Percentiles rank a stretch among this genome's conserved stretches.
Conservation (phyloP, 345 rosid genomes). For the Salix caprea region DNA sequence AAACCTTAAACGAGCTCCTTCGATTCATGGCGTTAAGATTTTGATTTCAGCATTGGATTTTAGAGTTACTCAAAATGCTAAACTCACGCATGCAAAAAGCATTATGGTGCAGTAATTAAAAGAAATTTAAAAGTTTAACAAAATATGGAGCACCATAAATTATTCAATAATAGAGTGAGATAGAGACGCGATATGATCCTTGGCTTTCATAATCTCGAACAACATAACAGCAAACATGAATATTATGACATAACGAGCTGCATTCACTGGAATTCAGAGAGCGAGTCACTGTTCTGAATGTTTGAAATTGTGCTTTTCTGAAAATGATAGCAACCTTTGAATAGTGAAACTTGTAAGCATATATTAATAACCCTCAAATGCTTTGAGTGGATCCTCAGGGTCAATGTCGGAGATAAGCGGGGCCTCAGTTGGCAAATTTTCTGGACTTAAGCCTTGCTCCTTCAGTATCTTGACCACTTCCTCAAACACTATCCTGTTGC, state of each 20-base stretch:
- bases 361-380: conserved; percentile 34
- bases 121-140: too few relatives aligned
- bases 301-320: not conserved
- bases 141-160: too few relatives aligned
- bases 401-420: conserved; percentile 60
- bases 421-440: conserved; percentile 51
- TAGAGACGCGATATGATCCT: too few relatives aligned
- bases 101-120: not conserved
- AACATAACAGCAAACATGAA: too few relatives aligned
- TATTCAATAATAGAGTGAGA: too few relatives aligned
- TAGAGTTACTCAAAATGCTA: not conserved
- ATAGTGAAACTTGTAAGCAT: not conserved
- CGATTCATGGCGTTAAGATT: not conserved
- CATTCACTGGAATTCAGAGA: not conserved
- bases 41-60: not conserved
- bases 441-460: conserved; percentile 47
- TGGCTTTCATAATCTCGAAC: too few relatives aligned
- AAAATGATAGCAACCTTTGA: not conserved
- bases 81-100: not conserved
- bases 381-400: conserved; percentile 51
- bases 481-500: conserved; percentile 67
- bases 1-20: not conserved
- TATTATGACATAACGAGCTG: too few relatives aligned
- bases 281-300: not conserved
- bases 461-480: conserved; percentile 58